Percentiles rank a stretch among this genome's conserved stretches.
These are phyloP conservation scores for Suillus bovinus DNA, from an alignment of 768 basidiomycete genomes.

Conservation along the genomic window DNA sequence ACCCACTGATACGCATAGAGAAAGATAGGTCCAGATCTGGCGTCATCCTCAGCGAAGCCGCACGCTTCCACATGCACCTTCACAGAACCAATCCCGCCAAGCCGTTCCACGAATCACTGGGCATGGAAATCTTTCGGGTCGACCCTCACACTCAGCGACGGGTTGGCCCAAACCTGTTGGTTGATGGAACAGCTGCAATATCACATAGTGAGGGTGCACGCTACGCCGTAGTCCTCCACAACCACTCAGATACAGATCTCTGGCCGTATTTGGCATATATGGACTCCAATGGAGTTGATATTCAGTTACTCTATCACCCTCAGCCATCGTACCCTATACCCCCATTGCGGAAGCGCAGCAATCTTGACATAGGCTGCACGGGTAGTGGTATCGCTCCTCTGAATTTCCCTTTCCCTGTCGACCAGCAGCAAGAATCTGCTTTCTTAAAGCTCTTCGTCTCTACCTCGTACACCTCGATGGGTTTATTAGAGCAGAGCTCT, in stretches of 20 bases:
- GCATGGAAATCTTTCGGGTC: constrained; percentile 53
- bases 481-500: constrained; percentile 47
- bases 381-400: constrained; percentile 39
- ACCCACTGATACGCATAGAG: constrained; percentile 39
- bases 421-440: constrained; percentile 42
- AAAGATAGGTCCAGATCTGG: constrained; percentile 32
- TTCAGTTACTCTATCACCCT: constrained; percentile 57
- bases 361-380: constrained; percentile 44
- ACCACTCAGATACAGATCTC: constrained; percentile 50
- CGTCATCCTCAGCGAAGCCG: constrained; percentile 55
- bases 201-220: constrained; percentile 41
- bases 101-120: constrained; percentile 48
- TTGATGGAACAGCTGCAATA: constrained; percentile 49
- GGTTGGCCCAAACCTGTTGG: constrained; percentile 47
- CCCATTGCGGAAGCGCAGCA: constrained; percentile 44
- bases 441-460: constrained; percentile 63
- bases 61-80: constrained; percentile 60
- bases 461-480: constrained; percentile 48
- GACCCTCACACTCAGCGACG: constrained; percentile 46
- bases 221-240: constrained; percentile 51
- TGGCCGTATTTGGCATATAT: constrained; percentile 67
- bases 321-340: constrained; percentile 36
- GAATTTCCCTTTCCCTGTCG: constrained; percentile 42
- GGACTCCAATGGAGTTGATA: constrained; percentile 55
- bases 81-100: constrained; percentile 48